Evolutionary conservation across 169 alveolate genomes (phyloP).

Genomic region (Fabrea salina): DNA sequence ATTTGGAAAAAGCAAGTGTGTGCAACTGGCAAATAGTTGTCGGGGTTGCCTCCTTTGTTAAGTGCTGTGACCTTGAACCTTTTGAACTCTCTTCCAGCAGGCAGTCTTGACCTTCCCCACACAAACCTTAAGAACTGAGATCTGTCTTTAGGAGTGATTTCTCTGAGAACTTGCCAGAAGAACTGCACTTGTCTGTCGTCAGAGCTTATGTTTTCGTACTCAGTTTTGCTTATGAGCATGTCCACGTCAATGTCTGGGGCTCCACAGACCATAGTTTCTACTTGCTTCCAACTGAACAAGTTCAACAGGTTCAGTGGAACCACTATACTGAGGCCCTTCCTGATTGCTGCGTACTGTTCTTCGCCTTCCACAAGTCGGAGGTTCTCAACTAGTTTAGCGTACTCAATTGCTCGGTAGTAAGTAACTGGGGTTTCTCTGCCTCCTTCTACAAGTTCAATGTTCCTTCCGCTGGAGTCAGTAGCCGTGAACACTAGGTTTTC

Average conservation of each 20-base stretch:
- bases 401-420: constrained; percentile 58
- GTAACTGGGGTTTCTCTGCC: constrained; percentile 58
- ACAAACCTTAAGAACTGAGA: constrained; percentile 84
- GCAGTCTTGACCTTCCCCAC: constrained; percentile 91
- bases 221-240: constrained; percentile 78
- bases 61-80: constrained; percentile 26
- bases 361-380: constrained; percentile 66
- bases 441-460: constrained; percentile 60
- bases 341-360: constrained; percentile 55
- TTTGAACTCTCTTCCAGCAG: constrained; percentile 46
- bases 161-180: constrained; percentile 87
- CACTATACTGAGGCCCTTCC: constrained; percentile 57
- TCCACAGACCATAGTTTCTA: constrained; percentile 86
- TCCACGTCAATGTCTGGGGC: constrained; percentile 81
- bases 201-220: constrained; percentile 65
- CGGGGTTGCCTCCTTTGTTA: constrained; percentile 41
- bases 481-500: not conserved
- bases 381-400: constrained; percentile 49
- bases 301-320: constrained; percentile 64
- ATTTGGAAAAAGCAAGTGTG: constrained; percentile 92
- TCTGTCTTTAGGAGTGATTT: constrained; percentile 76
- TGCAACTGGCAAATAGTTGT: constrained; percentile 77
- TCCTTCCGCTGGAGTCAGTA: constrained; percentile 41
- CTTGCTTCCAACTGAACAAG: constrained; percentile 55
- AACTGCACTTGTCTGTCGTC: constrained; percentile 54